phyloP scores from a whole-genome alignment of 2,329 filamentous ascomycete species.

The Neofusicoccum umdonicola region DNA sequence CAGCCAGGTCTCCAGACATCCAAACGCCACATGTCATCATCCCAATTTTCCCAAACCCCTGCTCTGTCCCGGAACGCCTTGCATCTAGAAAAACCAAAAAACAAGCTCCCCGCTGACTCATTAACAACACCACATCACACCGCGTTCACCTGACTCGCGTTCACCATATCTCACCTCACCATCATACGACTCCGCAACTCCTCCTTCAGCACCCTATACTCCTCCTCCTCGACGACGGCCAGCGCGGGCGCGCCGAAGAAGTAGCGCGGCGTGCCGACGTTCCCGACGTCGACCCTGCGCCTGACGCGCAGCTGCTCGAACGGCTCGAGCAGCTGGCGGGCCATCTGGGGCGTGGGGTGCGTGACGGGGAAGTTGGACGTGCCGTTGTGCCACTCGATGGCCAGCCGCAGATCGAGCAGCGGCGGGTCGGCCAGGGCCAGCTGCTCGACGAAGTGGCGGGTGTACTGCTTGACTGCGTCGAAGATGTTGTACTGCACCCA shows the following conservation, averaged over 20 bases:
- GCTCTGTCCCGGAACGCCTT: too few species aligned
- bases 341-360: not conserved
- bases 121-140: too few species aligned
- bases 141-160: too few species aligned
- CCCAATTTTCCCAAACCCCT: too few species aligned
- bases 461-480: not conserved
- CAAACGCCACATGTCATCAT: too few species aligned
- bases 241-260: conserved; percentile 1
- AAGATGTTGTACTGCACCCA: conserved; percentile 9
- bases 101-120: too few species aligned
- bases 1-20: too few species aligned
- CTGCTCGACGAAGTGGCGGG: not conserved
- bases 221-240: not conserved
- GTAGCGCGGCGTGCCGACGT: conserved; percentile 1
- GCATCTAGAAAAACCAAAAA: too few species aligned
- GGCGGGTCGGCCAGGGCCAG: not conserved
- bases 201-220: conserved; percentile 7
- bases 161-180: not conserved
- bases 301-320: not conserved
- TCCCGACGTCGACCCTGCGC: not conserved
- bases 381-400: conserved; percentile 16
- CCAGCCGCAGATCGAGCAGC: not conserved
- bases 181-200: not conserved
- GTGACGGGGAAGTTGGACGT: conserved; percentile 2
- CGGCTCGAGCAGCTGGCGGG: conserved; percentile 1